Percentiles rank a stretch among this genome's conserved stretches.
phyloP scores from a whole-genome alignment of 768 basidiomycete genomes.

The Auricularia cornea region DNA sequence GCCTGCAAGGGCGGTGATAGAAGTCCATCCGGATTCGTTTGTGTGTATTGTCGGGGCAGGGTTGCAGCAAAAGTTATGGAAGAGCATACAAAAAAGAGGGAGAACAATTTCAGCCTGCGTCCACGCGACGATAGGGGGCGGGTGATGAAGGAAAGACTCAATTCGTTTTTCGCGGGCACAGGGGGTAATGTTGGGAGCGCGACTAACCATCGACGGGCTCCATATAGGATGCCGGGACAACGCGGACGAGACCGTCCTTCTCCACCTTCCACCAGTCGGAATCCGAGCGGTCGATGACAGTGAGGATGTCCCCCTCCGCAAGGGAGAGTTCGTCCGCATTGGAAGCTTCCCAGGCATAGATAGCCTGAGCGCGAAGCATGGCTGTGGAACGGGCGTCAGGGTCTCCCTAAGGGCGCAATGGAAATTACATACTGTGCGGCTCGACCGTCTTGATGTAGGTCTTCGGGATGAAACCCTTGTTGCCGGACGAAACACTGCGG shows the following conservation, averaged over 20 bases:
- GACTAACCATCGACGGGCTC: conserved; percentile 88
- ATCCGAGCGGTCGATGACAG: conserved; percentile 76
- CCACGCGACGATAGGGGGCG: conserved; percentile 15
- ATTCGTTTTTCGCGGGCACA: not conserved
- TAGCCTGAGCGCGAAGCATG: conserved; percentile 52
- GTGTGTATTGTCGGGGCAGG: conserved; percentile 3
- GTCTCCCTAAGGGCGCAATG: not conserved
- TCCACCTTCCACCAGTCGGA: conserved; percentile 97
- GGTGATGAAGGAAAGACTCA: conserved; percentile 5
- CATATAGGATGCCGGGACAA: conserved; percentile 88
- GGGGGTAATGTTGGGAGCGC: conserved; percentile 7
- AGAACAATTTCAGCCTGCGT: conserved; percentile 73
- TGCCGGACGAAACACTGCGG: conserved; percentile 51
- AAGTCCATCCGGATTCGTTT: conserved; percentile 1
- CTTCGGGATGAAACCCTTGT: conserved; percentile 83
- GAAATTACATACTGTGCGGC: conserved; percentile 40
- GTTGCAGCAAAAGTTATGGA: conserved; percentile 2
- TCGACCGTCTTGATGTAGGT: conserved; percentile 73
- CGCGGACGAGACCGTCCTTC: conserved; percentile 72
- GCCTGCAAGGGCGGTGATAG: not conserved
- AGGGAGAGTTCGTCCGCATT: conserved; percentile 82
- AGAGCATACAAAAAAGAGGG: conserved; percentile 28
- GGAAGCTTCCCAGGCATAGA: conserved; percentile 66
- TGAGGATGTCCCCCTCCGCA: conserved; percentile 66
- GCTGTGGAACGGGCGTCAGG: conserved; percentile 4